These are phyloP conservation scores for Podila epigama DNA, from an alignment of 192 early-diverging fungal genomes.

Conservation along the genomic window DNA sequence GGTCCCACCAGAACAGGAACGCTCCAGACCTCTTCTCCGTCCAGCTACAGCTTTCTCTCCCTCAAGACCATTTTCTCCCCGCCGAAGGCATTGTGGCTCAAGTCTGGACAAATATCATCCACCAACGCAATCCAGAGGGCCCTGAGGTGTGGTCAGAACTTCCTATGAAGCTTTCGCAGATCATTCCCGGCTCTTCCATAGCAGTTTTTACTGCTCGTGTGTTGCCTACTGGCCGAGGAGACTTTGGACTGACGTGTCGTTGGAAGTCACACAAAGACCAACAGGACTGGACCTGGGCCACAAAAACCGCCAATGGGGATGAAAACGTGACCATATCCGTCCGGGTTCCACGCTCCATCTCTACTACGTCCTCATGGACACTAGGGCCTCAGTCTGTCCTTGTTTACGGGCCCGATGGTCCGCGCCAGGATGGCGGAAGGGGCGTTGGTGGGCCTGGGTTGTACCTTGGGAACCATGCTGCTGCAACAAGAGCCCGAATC, in stretches of 20 bases:
- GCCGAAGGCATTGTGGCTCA: conserved; percentile 31
- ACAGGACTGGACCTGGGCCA: conserved; percentile 36
- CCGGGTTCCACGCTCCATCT: conserved; percentile 29
- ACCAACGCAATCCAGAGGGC: conserved; percentile 30
- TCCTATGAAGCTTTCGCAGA: conserved; percentile 35
- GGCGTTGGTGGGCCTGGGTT: conserved; percentile 35
- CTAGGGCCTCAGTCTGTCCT: conserved; percentile 43
- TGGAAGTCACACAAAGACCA: conserved; percentile 38
- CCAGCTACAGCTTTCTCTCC: conserved; percentile 21
- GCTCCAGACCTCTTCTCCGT: conserved; percentile 38
- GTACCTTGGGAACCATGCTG: conserved; percentile 46
- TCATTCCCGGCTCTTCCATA: conserved; percentile 23
- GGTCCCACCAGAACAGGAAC: conserved; percentile 18
- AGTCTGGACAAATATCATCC: conserved; percentile 46
- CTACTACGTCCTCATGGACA: conserved; percentile 24
- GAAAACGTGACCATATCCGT: conserved; percentile 23
- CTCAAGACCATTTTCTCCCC: conserved; percentile 39
- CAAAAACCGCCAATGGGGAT: neutral
- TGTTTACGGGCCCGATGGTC: conserved; percentile 27
- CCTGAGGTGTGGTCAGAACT: conserved; percentile 34
- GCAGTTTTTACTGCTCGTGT: conserved; percentile 33
- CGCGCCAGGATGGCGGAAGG: conserved; percentile 7
- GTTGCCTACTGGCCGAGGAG: conserved; percentile 37
- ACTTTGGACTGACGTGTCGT: conserved; percentile 38
- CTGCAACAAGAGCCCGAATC: conserved; percentile 35